Conservation (phyloP, 768 basidiomycete species). For the Pleurotus sapidus region DNA sequence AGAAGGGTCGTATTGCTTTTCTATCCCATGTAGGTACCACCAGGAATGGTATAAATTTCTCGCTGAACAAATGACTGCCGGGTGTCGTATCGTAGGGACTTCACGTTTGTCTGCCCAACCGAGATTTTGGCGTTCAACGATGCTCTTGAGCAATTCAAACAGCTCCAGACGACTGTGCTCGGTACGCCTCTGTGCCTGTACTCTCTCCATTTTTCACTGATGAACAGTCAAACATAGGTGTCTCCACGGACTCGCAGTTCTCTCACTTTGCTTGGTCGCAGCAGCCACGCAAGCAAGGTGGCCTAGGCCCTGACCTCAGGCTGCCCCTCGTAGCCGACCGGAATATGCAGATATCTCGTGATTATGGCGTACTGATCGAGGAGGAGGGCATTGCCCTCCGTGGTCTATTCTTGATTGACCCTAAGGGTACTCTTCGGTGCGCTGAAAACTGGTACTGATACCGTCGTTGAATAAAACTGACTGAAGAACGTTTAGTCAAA, state of each 20-base stretch:
- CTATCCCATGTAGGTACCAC: slow-evolving; percentile 77
- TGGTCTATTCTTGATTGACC: slow-evolving; percentile 85
- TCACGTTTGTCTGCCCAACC: slow-evolving; percentile 91
- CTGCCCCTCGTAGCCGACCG: slow-evolving; percentile 82
- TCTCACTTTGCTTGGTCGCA: slow-evolving; percentile 87
- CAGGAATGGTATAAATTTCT: not conserved
- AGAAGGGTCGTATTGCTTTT: slow-evolving; percentile 89
- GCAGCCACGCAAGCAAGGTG: slow-evolving; percentile 80
- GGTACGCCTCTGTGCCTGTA: slow-evolving; percentile 38
- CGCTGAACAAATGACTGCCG: not conserved
- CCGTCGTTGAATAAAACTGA: not conserved
- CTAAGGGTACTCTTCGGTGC: slow-evolving; percentile 71
- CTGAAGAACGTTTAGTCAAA: slow-evolving; percentile 47
- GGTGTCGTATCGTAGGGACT: slow-evolving; percentile 50
- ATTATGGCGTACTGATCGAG: slow-evolving; percentile 87
- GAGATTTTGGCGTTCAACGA: slow-evolving; percentile 96
- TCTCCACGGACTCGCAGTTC: slow-evolving; percentile 90
- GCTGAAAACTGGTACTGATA: not conserved
- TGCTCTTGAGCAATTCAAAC: slow-evolving; percentile 71
- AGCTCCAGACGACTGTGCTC: slow-evolving; percentile 72
- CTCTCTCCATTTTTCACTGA: not conserved
- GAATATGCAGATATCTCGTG: slow-evolving; percentile 75
- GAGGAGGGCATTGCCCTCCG: slow-evolving; percentile 87
- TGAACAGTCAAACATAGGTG: slow-evolving; percentile 32
- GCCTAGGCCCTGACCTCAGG: slow-evolving; percentile 84